A percentile compares a stretch with the other conserved stretches of the same genome.
Evolutionary conservation across 441 rosid genomes (phyloP).

Genomic region (Capsella rubella): DNA sequence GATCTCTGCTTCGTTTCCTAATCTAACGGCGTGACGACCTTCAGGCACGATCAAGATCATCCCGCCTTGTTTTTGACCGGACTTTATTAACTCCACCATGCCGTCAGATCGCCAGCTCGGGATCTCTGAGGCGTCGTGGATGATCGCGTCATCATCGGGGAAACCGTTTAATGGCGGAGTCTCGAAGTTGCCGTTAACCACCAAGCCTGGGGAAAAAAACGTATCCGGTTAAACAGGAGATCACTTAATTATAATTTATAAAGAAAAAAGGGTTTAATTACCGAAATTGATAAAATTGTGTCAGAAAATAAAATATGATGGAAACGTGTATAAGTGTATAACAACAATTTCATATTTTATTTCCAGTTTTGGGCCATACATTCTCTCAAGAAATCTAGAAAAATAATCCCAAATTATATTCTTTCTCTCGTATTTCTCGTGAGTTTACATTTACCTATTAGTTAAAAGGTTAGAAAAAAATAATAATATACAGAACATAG

Average conservation of each 20-base stretch:
- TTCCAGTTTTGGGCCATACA: slow-evolving; percentile 14
- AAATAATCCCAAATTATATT: background rate
- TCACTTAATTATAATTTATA: background rate
- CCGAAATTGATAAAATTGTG: background rate
- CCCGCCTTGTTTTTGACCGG: slow-evolving; percentile 88
- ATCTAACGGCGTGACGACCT: slow-evolving; percentile 77
- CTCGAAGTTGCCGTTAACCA: slow-evolving; percentile 85
- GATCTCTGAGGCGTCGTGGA: slow-evolving; percentile 43
- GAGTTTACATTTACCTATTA: slow-evolving; percentile 14
- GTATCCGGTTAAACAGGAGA: too few species aligned
- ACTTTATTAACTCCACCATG: slow-evolving; percentile 74
- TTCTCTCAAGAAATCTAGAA: background rate
- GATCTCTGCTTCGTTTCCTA: slow-evolving; percentile 94
- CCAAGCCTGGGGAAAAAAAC: slow-evolving; percentile 53
- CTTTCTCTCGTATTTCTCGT: slow-evolving; percentile 9
- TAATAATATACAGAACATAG: too few species aligned
- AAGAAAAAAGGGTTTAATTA: background rate
- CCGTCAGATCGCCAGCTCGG: slow-evolving; percentile 82
- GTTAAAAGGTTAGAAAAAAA: background rate
- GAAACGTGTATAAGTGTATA: background rate
- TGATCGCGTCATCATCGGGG: slow-evolving; percentile 56
- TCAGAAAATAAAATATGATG: too few species aligned
- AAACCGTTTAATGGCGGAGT: slow-evolving; percentile 66
- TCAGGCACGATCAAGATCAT: slow-evolving; percentile 91
- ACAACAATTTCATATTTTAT: background rate